phyloP scores from a whole-genome alignment of 768 basidiomycete species.

The Grammothele lineata region DNA sequence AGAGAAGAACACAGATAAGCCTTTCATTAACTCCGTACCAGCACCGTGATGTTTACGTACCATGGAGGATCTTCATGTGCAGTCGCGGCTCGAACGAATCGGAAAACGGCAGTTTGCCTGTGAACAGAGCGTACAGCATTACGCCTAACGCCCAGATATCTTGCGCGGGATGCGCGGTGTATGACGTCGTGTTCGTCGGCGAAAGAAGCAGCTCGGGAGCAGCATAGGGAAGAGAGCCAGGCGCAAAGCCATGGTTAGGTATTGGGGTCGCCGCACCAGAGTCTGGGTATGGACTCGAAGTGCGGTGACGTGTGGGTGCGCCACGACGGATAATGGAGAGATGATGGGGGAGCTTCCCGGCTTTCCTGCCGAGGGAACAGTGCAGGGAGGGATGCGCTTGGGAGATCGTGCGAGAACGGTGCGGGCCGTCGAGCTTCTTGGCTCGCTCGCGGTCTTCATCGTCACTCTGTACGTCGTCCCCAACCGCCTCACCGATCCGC shows the following conservation, averaged over 20 bases:
- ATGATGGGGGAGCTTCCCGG: conserved; percentile 24
- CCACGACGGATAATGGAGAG: conserved; percentile 33
- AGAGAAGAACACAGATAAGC: conserved; percentile 10
- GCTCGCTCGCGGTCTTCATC: conserved; percentile 11
- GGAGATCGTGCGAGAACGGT: conserved; percentile 6
- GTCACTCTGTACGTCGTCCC: conserved; percentile 31
- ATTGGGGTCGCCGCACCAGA: conserved; percentile 26
- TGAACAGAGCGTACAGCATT: conserved; percentile 80
- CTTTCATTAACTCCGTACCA: not conserved
- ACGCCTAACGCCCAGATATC: conserved; percentile 97
- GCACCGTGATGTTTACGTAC: conserved; percentile 35
- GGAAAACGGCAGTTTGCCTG: conserved; percentile 79
- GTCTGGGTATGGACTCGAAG: conserved; percentile 37
- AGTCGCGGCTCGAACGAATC: conserved; percentile 91
- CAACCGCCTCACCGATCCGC: conserved; percentile 45
- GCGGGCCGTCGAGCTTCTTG: not conserved
- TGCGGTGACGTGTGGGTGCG: conserved; percentile 44
- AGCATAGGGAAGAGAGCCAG: conserved; percentile 88
- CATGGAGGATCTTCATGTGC: conserved; percentile 87
- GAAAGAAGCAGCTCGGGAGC: conserved; percentile 83
- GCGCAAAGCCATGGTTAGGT: conserved; percentile 46
- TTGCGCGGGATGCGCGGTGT: conserved; percentile 61
- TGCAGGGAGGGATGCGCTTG: conserved; percentile 12
- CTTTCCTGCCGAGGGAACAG: conserved; percentile 21
- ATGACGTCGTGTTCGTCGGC: conserved; percentile 36